A percentile compares a stretch with the other conserved stretches of the same genome.
Conservation (phyloP, 225 moss, liverwort and hornwort genomes). For the Polytrichum formosum region DNA sequence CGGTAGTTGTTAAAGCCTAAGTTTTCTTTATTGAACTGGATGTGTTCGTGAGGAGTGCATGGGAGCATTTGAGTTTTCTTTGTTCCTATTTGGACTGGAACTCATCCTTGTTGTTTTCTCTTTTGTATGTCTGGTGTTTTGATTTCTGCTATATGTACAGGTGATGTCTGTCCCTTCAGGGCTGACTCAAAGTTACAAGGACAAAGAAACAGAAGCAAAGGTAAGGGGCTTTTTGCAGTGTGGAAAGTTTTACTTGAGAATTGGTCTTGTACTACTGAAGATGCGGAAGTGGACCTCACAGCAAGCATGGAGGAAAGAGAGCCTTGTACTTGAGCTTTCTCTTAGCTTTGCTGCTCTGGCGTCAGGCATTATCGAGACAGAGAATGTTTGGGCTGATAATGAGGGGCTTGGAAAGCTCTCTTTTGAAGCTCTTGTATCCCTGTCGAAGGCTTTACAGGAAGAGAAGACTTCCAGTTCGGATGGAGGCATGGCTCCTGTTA, state of each 20-base stretch:
- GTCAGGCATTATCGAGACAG: constrained; percentile 44
- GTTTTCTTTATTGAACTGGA: too few species aligned
- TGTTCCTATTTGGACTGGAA: too few species aligned
- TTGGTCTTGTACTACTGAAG: constrained; percentile 51
- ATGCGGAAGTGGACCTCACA: constrained; percentile 27
- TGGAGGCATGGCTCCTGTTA: constrained; percentile 14
- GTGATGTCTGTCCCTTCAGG: constrained; percentile 67
- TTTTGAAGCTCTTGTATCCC: constrained; percentile 24
- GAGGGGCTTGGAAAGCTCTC: constrained; percentile 51
- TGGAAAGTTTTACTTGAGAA: constrained; percentile 40
- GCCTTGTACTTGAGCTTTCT: constrained; percentile 40
- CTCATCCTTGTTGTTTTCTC: too few species aligned
- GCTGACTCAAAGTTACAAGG: constrained; percentile 55
- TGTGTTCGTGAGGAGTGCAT: too few species aligned
- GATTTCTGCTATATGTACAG: constrained; percentile 26
- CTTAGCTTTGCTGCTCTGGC: constrained; percentile 69
- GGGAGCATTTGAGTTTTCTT: too few species aligned
- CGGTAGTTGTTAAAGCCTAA: too few species aligned
- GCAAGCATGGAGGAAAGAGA: constrained; percentile 28
- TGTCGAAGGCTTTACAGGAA: constrained; percentile 35
- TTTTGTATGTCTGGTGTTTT: too few species aligned
- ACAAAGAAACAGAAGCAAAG: constrained; percentile 41
- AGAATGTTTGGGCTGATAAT: constrained; percentile 39
- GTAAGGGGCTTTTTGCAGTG: constrained; percentile 43
- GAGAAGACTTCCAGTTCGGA: constrained; percentile 9